Percentiles rank a stretch among this genome's conserved stretches.
These are phyloP conservation scores for Coccinonectria pachysandricola DNA, from an alignment of 2,329 filamentous ascomycete genomes.

Conservation along the genomic window DNA sequence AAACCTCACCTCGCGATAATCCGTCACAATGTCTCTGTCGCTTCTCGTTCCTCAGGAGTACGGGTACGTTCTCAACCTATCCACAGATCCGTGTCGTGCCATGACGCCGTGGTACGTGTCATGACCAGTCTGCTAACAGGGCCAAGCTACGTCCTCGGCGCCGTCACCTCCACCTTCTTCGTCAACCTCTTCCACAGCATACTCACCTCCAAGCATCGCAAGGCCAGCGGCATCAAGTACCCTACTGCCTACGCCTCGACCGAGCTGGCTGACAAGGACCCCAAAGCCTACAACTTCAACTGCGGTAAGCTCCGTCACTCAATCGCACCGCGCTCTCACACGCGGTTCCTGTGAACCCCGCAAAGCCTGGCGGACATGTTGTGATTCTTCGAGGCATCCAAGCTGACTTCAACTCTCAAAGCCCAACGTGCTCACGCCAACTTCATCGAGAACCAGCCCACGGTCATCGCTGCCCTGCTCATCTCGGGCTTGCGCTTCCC, in stretches of 20 bases:
- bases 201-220: slow-evolving; percentile 40
- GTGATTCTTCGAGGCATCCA: not conserved
- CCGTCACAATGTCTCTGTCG: slow-evolving; percentile 30
- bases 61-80: slow-evolving; percentile 36
- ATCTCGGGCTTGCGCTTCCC: slow-evolving; percentile 49
- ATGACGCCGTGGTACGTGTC: too few relatives aligned
- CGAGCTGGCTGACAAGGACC: slow-evolving; percentile 44
- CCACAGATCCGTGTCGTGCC: not conserved
- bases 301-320: slow-evolving; percentile 35
- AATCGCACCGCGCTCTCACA: too few relatives aligned
- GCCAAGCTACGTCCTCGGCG: slow-evolving; percentile 55
- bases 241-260: slow-evolving; percentile 46
- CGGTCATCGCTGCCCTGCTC: slow-evolving; percentile 41
- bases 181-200: slow-evolving; percentile 43
- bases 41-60: slow-evolving; percentile 39
- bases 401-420: slow-evolving; percentile 10
- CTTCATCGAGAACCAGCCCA: slow-evolving; percentile 50
- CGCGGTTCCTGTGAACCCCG: too few relatives aligned
- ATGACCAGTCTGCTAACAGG: too few relatives aligned
- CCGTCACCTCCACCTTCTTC: slow-evolving; percentile 46
- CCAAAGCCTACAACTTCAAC: slow-evolving; percentile 49
- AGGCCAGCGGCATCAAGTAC: slow-evolving; percentile 42
- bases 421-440: slow-evolving; percentile 53
- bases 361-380: not conserved
- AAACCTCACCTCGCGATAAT: slow-evolving; percentile 1